phyloP scores from a whole-genome alignment of 306 rosid species.

The Betula pendula region DNA sequence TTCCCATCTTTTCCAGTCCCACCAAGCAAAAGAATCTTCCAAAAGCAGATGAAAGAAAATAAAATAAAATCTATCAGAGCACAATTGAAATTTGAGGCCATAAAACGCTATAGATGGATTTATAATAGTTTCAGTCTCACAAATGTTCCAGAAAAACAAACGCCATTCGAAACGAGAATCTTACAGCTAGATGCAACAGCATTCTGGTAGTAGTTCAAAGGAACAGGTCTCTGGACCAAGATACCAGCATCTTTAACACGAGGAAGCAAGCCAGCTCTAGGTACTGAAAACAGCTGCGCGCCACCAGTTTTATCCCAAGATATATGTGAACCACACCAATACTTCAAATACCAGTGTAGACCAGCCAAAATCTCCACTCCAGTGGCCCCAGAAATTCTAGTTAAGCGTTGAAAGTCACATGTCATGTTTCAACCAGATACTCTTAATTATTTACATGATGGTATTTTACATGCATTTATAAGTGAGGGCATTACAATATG shows the following conservation, averaged over 20 bases:
- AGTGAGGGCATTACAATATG: neutral
- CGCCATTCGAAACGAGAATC: conserved; percentile 29
- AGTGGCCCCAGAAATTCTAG: conserved; percentile 65
- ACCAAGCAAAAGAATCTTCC: conserved; percentile 86
- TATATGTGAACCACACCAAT: conserved; percentile 73
- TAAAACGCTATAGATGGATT: neutral
- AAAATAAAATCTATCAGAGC: conserved; percentile 14
- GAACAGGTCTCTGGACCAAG: conserved; percentile 64
- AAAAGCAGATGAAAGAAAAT: conserved; percentile 29
- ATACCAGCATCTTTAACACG: conserved; percentile 50
- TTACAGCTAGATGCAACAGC: conserved; percentile 93
- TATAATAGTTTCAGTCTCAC: neutral
- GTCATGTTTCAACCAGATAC: neutral
- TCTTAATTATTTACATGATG: neutral
- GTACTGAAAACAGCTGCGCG: conserved; percentile 62
- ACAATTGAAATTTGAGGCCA: conserved; percentile 25
- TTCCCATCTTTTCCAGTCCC: conserved; percentile 97
- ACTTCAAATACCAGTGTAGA: conserved; percentile 82
- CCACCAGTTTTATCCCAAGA: conserved; percentile 97
- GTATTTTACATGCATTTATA: neutral
- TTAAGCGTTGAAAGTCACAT: conserved; percentile 20
- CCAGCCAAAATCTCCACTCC: conserved; percentile 85
- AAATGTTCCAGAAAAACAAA: neutral
- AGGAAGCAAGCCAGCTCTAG: conserved; percentile 58
- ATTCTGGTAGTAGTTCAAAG: conserved; percentile 88